Evolutionary conservation across 2,329 filamentous ascomycete species (phyloP), one percentile per base, ranked within the genome.

Genomic region (Cercospora sojina): DNA sequence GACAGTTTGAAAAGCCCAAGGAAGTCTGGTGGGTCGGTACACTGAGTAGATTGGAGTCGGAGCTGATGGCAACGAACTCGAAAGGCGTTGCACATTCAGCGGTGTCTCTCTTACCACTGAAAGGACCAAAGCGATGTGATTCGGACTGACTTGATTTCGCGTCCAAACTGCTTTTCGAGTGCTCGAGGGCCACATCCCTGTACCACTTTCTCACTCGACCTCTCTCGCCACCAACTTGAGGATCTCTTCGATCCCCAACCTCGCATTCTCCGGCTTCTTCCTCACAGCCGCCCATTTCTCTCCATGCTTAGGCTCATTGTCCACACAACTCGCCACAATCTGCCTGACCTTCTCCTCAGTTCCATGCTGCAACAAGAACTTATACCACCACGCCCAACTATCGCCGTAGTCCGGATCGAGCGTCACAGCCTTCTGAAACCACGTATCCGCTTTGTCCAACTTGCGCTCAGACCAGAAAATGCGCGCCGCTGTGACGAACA

Each of bases 341-440:
- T 98, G 95, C 31, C 84, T 86, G 74, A 90, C 85, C 88, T 98
- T 99, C 83, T 97, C 94, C 76, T 92, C 90, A 5, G 93, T 97
- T 9, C 95, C 96, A 80, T 99, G 93, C 83, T 97, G 92, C 72
- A 88, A 78, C 70, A 98, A 77, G 78, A 98, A 99, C 79, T 94
- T 93, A 79, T 93, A 95, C 79, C 97, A 99, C 94, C 94, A 99
- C 20, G 93, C 94, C 96, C 96, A 99, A 10, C 89, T 91, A 81
- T 99, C 96, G 59, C 95, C 95, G 59, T 88, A 82, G 77, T 98
- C 93, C 38, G 90, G 88, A 75, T 99, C 93, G 12, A 95, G 83
- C 62, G 97, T 84, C 64, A 97, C 88, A 0, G 95, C 95, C 80
- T 96, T 97, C 80, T 97, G 93, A 78, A 99, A 99, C 95, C 95